Conservation (phyloP, 1,284 basidiomycete species). For the Pterulicium gracile region DNA sequence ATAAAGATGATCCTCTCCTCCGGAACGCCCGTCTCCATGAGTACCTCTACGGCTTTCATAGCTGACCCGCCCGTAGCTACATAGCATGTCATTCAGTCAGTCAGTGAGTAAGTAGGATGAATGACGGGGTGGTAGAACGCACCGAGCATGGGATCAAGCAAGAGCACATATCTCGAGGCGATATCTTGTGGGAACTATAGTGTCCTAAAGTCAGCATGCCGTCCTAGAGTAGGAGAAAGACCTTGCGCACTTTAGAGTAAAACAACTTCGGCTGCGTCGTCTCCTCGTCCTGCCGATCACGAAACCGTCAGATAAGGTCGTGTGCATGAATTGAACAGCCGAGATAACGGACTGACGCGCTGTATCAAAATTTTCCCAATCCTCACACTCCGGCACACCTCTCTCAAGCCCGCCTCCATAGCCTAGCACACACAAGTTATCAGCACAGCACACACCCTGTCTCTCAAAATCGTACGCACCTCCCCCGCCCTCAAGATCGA, state of each 20-base stretch:
- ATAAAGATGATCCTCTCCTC: conserved; percentile 93
- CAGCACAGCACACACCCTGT: conserved; percentile 1
- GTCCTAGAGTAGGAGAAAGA: too few relatives aligned
- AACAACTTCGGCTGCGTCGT: conserved; percentile 86
- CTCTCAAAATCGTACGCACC: conserved; percentile 1
- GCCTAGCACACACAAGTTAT: conserved; percentile 36
- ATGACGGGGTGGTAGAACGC: conserved; percentile 14
- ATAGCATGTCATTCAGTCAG: not conserved
- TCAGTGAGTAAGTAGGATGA: conserved; percentile 1
- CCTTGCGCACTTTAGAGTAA: conserved; percentile 71
- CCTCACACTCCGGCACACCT: conserved; percentile 86
- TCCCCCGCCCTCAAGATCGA: conserved; percentile 86
- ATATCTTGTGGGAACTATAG: conserved; percentile 90
- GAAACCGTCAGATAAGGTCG: conserved; percentile 6
- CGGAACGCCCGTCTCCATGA: conserved; percentile 83
- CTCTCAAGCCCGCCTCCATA: conserved; percentile 90
- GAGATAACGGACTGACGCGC: conserved; percentile 38
- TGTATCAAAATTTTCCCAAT: conserved; percentile 95
- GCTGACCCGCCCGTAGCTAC: conserved; percentile 94
- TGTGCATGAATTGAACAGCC: conserved; percentile 1
- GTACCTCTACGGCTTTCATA: conserved; percentile 93
- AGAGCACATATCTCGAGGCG: conserved; percentile 80
- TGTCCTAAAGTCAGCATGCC: conserved; percentile 1
- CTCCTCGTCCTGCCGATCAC: conserved; percentile 68
- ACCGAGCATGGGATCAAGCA: conserved; percentile 98